A percentile compares a stretch with the other conserved stretches of the same genome.
phyloP scores from a whole-genome alignment of 176 grass and related monocot species.

The Areca catechu region DNA sequence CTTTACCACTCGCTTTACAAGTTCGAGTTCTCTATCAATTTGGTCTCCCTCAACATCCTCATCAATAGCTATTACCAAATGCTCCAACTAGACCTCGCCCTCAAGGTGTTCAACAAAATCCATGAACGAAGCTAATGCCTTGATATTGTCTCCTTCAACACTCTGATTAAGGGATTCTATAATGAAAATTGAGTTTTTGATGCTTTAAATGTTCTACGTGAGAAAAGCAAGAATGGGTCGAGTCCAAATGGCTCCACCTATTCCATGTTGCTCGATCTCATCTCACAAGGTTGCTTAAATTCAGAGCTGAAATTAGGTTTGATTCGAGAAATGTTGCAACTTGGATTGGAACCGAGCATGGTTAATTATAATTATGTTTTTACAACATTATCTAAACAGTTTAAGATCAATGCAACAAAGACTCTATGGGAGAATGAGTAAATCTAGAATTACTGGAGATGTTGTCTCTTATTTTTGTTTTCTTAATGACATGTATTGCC shows the following conservation, averaged over 20 bases:
- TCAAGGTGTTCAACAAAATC: too few species aligned
- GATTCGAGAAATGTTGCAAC: slow-evolving; percentile 3
- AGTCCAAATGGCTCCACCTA: neutral
- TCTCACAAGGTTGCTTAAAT: neutral
- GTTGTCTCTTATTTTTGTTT: slow-evolving; percentile 6
- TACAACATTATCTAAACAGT: neutral
- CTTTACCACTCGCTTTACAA: too few species aligned
- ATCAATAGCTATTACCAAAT: too few species aligned
- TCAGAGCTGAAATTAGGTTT: neutral
- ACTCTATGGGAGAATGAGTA: slow-evolving; percentile 6
- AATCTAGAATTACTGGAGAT: neutral
- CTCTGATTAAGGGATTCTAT: neutral
- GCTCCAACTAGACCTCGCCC: too few species aligned
- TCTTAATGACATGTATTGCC: too few species aligned
- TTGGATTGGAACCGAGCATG: slow-evolving; percentile 4
- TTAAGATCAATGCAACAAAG: neutral
- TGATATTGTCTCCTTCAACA: too few species aligned
- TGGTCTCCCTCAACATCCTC: too few species aligned
- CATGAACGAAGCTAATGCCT: too few species aligned
- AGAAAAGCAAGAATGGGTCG: neutral
- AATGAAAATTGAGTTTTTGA: neutral
- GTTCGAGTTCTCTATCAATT: neutral
- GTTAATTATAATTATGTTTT: slow-evolving; percentile 1
- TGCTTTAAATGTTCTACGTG: neutral
- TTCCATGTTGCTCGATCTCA: neutral